These are phyloP conservation scores for Cadophora sp. DNA, from an alignment of 2,329 filamentous ascomycete species.

Conservation along the genomic window DNA sequence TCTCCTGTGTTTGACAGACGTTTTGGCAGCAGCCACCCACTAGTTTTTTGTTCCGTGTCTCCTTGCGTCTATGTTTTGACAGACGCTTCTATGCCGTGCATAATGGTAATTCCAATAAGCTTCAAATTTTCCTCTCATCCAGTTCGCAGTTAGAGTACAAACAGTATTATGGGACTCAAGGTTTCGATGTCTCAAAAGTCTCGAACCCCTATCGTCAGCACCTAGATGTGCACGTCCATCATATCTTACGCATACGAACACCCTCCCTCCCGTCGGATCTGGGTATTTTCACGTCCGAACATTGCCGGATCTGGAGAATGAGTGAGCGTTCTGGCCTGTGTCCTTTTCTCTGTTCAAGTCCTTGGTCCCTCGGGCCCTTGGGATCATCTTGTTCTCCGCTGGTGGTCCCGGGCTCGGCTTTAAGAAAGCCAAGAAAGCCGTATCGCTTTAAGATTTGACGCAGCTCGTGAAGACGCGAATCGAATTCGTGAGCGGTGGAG, in stretches of 20 bases:
- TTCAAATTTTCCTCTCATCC: background rate
- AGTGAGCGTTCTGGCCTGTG: background rate
- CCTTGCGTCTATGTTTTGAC: no score
- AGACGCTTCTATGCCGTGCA: background rate
- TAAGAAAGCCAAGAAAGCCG: slow-evolving; percentile 16
- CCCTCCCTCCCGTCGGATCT: slow-evolving; percentile 9
- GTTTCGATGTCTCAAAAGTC: background rate
- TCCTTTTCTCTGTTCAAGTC: background rate
- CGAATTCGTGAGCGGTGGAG: slow-evolving; percentile 10
- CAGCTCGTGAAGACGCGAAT: slow-evolving; percentile 8
- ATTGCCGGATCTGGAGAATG: slow-evolving; percentile 1
- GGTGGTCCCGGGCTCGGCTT: slow-evolving; percentile 1
- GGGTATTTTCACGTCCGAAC: background rate
- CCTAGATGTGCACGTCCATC: background rate
- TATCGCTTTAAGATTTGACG: slow-evolving; percentile 1
- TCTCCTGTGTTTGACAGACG: slow-evolving; percentile 18
- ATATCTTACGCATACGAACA: background rate
- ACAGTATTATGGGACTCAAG: background rate
- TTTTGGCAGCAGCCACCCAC: slow-evolving; percentile 14
- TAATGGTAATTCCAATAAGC: background rate
- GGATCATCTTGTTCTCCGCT: slow-evolving; percentile 2
- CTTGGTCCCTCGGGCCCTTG: background rate
- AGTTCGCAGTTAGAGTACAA: background rate
- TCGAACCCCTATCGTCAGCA: background rate
- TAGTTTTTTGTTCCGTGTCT: slow-evolving; percentile 1